Evolutionary conservation across 768 basidiomycete genomes (phyloP).

Genomic region (Kockovaella imperatae): DNA sequence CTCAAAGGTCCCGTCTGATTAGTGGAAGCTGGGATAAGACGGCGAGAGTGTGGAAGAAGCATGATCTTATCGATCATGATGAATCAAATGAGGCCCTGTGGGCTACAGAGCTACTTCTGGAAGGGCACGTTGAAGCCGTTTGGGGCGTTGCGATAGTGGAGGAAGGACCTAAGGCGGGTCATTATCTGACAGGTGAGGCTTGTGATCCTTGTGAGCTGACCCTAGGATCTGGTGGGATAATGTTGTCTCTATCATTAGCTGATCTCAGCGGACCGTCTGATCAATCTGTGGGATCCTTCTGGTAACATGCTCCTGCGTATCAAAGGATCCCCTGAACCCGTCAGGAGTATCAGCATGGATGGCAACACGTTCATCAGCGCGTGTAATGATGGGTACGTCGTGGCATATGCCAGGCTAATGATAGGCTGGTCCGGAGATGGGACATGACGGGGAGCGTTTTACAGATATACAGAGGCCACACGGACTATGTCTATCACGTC

Average conservation of each 20-base stretch:
- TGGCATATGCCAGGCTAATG: neutral
- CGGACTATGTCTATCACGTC: slow-evolving; percentile 37
- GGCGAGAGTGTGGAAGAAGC: slow-evolving; percentile 34
- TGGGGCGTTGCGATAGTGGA: slow-evolving; percentile 40
- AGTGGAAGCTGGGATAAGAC: slow-evolving; percentile 43
- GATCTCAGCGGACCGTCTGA: slow-evolving; percentile 28
- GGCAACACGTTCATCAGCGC: slow-evolving; percentile 19
- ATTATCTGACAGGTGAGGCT: slow-evolving; percentile 33
- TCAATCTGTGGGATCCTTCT: slow-evolving; percentile 23
- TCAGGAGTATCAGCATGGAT: slow-evolving; percentile 25
- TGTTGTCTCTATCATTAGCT: neutral
- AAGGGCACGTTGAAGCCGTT: slow-evolving; percentile 39
- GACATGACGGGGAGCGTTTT: slow-evolving; percentile 19
- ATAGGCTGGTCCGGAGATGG: slow-evolving; percentile 30
- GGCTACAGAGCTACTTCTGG: slow-evolving; percentile 17
- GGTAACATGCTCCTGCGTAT: slow-evolving; percentile 16
- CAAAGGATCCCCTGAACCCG: slow-evolving; percentile 27
- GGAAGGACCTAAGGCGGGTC: slow-evolving; percentile 18
- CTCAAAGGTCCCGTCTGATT: slow-evolving; percentile 21
- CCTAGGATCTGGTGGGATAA: neutral
- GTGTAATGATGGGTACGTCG: slow-evolving; percentile 38
- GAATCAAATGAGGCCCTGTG: slow-evolving; percentile 6
- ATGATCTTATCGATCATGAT: neutral
- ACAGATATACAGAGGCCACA: slow-evolving; percentile 23
- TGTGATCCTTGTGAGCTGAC: slow-evolving; percentile 5